Percentiles rank a stretch among this genome's conserved stretches.
Evolutionary conservation across 352 stramenopile species (phyloP).

Genomic region (Globisporangium takayamanum): DNA sequence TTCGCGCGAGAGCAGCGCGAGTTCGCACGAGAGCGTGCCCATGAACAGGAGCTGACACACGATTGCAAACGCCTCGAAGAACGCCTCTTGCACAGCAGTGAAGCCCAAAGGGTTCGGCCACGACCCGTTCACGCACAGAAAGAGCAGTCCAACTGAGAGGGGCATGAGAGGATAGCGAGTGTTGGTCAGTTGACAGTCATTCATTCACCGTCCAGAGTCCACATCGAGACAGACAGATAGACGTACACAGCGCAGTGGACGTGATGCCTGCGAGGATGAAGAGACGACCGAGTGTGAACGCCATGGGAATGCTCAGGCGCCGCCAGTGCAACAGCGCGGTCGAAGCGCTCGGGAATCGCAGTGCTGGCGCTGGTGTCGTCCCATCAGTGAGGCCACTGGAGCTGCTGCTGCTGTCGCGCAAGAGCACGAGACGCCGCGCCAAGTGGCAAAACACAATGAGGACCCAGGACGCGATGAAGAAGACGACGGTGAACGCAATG

Average conservation of each 20-base stretch:
- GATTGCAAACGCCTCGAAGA: slow-evolving; percentile 80
- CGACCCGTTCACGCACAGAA: slow-evolving; percentile 74
- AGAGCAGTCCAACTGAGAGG: slow-evolving; percentile 57
- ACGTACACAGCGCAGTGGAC: slow-evolving; percentile 65
- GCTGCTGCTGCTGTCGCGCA: slow-evolving; percentile 25
- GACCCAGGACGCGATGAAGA: slow-evolving; percentile 71
- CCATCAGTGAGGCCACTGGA: not conserved
- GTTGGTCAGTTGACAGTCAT: not conserved
- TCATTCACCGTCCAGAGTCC: not conserved
- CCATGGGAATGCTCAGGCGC: slow-evolving; percentile 34
- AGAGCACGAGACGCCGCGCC: slow-evolving; percentile 29
- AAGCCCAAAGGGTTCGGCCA: slow-evolving; percentile 77
- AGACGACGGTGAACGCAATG: slow-evolving; percentile 61
- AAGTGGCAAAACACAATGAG: slow-evolving; percentile 56
- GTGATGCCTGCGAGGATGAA: slow-evolving; percentile 43
- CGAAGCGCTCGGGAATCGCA: slow-evolving; percentile 17
- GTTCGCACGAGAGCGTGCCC: slow-evolving; percentile 73
- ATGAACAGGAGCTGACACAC: slow-evolving; percentile 86
- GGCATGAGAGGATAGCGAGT: not conserved
- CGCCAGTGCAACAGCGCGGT: slow-evolving; percentile 42
- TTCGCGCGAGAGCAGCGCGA: slow-evolving; percentile 45
- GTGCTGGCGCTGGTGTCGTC: not conserved
- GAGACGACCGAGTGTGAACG: slow-evolving; percentile 42
- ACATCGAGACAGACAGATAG: not conserved
- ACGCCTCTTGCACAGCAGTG: slow-evolving; percentile 72